Evolutionary conservation across 768 basidiomycete species (phyloP).

Genomic region (Cystobasidium ongulense): DNA sequence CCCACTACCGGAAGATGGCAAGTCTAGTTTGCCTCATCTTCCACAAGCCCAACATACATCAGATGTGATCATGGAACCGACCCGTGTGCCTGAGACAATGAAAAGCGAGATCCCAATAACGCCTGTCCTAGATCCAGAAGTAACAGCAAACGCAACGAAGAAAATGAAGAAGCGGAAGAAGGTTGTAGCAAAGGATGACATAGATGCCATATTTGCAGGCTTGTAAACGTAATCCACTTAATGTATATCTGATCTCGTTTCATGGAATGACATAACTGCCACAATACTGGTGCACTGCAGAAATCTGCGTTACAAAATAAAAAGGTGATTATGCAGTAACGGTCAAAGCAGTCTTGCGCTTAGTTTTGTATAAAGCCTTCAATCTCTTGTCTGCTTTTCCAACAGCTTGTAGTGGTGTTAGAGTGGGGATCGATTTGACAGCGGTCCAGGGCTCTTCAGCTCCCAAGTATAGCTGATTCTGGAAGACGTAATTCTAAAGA

Average conservation of each 20-base stretch:
- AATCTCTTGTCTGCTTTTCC: slow-evolving; percentile 1
- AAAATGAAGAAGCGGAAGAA: slow-evolving; percentile 28
- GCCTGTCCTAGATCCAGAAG: not conserved
- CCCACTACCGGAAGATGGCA: not conserved
- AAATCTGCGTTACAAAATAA: too few relatives aligned
- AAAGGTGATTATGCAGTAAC: slow-evolving; percentile 14
- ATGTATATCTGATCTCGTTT: too few relatives aligned
- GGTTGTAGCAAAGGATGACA: slow-evolving; percentile 2
- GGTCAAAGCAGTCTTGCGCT: slow-evolving; percentile 1
- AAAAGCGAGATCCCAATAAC: not conserved
- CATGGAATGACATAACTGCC: too few relatives aligned
- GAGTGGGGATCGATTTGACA: slow-evolving; percentile 10
- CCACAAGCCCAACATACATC: not conserved
- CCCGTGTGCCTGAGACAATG: not conserved
- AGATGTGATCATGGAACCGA: not conserved
- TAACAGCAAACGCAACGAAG: not conserved
- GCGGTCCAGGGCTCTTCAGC: slow-evolving; percentile 6
- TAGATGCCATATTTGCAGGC: slow-evolving; percentile 21
- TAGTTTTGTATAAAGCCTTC: not conserved
- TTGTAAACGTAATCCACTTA: not conserved
- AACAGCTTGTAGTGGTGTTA: slow-evolving; percentile 1
- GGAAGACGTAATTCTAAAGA: slow-evolving; percentile 24
- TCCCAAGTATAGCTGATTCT: not conserved
- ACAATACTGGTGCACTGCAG: too few relatives aligned
- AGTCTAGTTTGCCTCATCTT: not conserved